Conservation (phyloP, 2,329 filamentous ascomycete species). For the Alternaria sp. region DNA sequence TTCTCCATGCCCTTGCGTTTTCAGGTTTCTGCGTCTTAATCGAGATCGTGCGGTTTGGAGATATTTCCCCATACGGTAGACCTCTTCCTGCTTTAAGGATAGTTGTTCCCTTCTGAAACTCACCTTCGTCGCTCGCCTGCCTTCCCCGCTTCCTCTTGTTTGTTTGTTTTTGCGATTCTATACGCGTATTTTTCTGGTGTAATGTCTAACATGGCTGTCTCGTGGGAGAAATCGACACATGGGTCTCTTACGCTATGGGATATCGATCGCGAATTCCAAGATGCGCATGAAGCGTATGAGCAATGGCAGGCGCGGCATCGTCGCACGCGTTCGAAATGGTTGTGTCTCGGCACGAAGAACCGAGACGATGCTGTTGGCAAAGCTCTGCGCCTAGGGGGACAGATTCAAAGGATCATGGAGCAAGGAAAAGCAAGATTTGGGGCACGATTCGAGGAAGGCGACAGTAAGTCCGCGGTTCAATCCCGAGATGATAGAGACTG, state of each 20-base stretch:
- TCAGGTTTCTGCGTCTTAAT: slow-evolving; percentile 15
- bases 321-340: slow-evolving; percentile 32
- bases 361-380: slow-evolving; percentile 37
- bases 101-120: slow-evolving; percentile 10
- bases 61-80: slow-evolving; percentile 6
- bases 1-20: slow-evolving; percentile 3
- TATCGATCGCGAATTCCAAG: slow-evolving; percentile 45
- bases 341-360: slow-evolving; percentile 29
- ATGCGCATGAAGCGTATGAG: slow-evolving; percentile 41
- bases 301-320: slow-evolving; percentile 33
- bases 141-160: slow-evolving; percentile 2
- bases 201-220: slow-evolving; percentile 20
- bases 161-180: slow-evolving; percentile 3
- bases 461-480: slow-evolving; percentile 26
- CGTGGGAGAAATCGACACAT: slow-evolving; percentile 40
- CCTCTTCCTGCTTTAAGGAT: slow-evolving; percentile 11
- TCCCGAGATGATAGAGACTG: slow-evolving; percentile 8
- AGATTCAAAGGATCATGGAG: slow-evolving; percentile 35
- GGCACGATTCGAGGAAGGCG: slow-evolving; percentile 39
- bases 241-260: slow-evolving; percentile 43
- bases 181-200: slow-evolving; percentile 6
- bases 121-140: neutral
- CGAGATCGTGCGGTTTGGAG: slow-evolving; percentile 10
- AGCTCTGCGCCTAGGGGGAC: slow-evolving; percentile 35
- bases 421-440: slow-evolving; percentile 36